phyloP scores from a whole-genome alignment of 176 grass and related monocot species.

The bread wheat (Triticum aestivum) region IWGSC_CS_RefSeq_v2.1 NC_057808.1:274904045-274904544 shows the following conservation, averaged over 20 bases:
- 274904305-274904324: slow-evolving; percentile 66
- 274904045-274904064: not conserved
- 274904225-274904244: not conserved
- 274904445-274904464: not conserved
- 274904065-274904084: not conserved
- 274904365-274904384: not conserved
- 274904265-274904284: slow-evolving; percentile 20
- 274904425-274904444: not conserved
- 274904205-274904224: slow-evolving; percentile 39
- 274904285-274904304: slow-evolving; percentile 88
- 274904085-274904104: not conserved
- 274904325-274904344: slow-evolving; percentile 93
- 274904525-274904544: not conserved
- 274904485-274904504: slow-evolving; percentile 1
- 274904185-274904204: slow-evolving; percentile 92
- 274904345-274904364: slow-evolving; percentile 60
- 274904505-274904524: not conserved
- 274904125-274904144: slow-evolving; percentile 85
- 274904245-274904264: slow-evolving; percentile 30
- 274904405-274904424: not conserved
- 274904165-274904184: slow-evolving; percentile 76
- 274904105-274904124: slow-evolving; percentile 27
- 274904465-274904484: slow-evolving; percentile 6
- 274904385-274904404: not conserved
- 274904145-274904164: slow-evolving; percentile 96